These are phyloP conservation scores for Syzygium oleosum DNA, from an alignment of 345 rosid species.

Conservation along the genomic window DNA sequence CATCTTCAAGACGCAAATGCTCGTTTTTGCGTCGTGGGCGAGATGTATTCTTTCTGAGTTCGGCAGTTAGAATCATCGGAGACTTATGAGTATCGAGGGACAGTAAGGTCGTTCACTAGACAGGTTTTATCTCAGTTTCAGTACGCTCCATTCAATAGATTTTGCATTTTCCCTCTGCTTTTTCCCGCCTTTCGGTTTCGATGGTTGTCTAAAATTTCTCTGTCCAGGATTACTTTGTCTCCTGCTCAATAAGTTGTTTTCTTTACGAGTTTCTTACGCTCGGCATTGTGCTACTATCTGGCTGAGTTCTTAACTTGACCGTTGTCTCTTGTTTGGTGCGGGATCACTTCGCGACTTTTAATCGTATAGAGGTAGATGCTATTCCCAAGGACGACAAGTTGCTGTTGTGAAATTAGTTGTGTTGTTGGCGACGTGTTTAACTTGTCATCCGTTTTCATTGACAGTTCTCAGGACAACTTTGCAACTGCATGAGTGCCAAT, in stretches of 20 bases:
- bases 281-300: background rate
- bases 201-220: background rate
- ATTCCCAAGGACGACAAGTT: background rate
- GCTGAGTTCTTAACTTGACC: background rate
- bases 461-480: background rate
- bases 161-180: background rate
- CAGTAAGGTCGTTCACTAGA: background rate
- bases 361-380: background rate
- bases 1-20: too few species aligned
- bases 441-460: background rate
- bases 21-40: too few species aligned
- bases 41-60: too few species aligned
- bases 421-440: background rate
- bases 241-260: too few species aligned
- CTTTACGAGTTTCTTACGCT: too few species aligned
- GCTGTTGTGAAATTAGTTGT: background rate
- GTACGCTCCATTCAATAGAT: background rate
- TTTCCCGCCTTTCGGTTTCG: background rate
- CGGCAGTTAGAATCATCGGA: too few species aligned
- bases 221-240: slow-evolving; percentile 64
- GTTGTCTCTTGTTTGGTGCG: background rate
- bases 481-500: background rate
- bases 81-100: too few species aligned
- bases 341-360: background rate
- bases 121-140: background rate